A percentile compares a stretch with the other conserved stretches of the same genome.
Conservation (phyloP, 805 yeast species). For the Starmerella bacillaris region DNA sequence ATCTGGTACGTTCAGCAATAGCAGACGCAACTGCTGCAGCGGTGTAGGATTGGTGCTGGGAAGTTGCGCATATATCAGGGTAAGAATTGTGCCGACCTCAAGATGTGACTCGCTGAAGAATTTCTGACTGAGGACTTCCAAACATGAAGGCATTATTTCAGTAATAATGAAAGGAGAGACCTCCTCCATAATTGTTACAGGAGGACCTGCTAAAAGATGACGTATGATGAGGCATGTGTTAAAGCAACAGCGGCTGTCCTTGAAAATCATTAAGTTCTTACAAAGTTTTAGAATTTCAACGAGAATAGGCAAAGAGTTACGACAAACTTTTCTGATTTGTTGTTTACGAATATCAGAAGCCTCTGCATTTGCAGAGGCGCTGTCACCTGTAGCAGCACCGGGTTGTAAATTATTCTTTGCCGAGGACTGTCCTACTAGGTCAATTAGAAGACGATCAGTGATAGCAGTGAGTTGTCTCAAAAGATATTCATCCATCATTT, state of each 20-base stretch:
- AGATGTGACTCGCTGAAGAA: conserved; percentile 72
- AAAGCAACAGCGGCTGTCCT: conserved; percentile 82
- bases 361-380: conserved; percentile 26
- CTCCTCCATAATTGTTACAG: conserved; percentile 47
- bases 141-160: conserved; percentile 49
- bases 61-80: conserved; percentile 58
- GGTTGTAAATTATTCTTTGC: conserved; percentile 25
- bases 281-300: conserved; percentile 63
- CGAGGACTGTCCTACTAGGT: conserved; percentile 65
- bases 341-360: conserved; percentile 29
- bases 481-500: conserved; percentile 94
- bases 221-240: conserved; percentile 71
- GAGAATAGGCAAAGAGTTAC: conserved; percentile 44
- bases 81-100: conserved; percentile 80
- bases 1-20: conserved; percentile 20
- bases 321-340: conserved; percentile 44
- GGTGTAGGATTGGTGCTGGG: conserved; percentile 30
- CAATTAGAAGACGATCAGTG: conserved; percentile 70
- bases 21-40: conserved; percentile 22
- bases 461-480: conserved; percentile 85
- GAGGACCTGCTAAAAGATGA: conserved; percentile 34
- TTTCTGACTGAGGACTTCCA: conserved; percentile 50
- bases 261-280: conserved; percentile 59
- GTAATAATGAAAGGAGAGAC: conserved; percentile 55
- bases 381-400: conserved; percentile 13